Evolutionary conservation across 495 filamentous ascomycete genomes (phyloP), one percentile per base, ranked within the genome.

Genomic region (Lophium mytilinum): DNA sequence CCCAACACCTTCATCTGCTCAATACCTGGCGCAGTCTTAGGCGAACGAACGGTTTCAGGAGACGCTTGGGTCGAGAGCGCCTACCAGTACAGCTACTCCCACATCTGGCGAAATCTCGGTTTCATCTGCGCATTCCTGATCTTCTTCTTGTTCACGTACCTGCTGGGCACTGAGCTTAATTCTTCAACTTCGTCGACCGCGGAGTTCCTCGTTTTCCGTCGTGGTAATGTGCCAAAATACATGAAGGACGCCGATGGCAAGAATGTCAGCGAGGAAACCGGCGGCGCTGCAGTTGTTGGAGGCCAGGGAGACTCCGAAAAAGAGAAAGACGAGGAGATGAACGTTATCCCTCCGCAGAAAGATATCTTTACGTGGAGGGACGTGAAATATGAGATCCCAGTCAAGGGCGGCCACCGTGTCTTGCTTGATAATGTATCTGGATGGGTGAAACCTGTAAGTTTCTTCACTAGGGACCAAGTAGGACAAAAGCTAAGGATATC

Each of bases 141-240:
- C 2, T 54, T 65, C 35, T 21, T 55, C 47, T 17, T 37, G 14
- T 50, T 69, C 40, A 69, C 79, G 14, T 70, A 78, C 53, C 60
- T 80, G 11, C 52, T 71, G 12, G 72, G 67, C 1, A 75, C 74
- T 4, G 76, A 79, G 61, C 74, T 72, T 53, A 75, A 77, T 50
- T 73, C 78, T 8, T 72, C 77, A 54, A 67, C 71, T 52, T 72
- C 72, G 56, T 78, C 75, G 14, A 79, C 77, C 66, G 78, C 75
- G 43, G 76, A 80, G 64, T 74, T 80, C 30, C 56, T 79, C 50
- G 69, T 80, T 30, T 80, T 79, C 73, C 77, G 74, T 41, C 39
- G 39, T 17, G 39, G 39, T 9, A 41, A 12, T 41, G 39, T 41
- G 1, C 39, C 39, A 1, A 9, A 2, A 8, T 41, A 41, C 39